Conservation (phyloP, 805 yeast genomes). For the Candida chauliodis region DNA sequence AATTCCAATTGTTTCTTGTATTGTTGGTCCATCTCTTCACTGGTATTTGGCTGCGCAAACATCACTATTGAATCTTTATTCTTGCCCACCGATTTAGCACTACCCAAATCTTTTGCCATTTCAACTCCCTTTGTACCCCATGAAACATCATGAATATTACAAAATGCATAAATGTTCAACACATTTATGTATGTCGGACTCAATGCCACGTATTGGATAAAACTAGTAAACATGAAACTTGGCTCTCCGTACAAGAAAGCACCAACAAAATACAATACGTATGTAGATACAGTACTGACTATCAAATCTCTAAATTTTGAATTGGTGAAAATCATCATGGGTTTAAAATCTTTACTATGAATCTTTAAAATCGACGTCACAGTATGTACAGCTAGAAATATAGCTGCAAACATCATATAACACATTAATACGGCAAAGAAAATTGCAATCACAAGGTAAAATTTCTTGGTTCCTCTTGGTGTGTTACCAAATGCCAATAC, state of each 20-base stretch:
- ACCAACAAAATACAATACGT: conserved; percentile 72
- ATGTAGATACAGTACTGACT: conserved; percentile 83
- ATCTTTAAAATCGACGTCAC: conserved; percentile 52
- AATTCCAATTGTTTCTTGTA: conserved; percentile 64
- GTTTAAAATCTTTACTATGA: conserved; percentile 38
- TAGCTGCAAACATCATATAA: conserved; percentile 84
- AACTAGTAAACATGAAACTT: conserved; percentile 86
- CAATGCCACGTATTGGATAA: conserved; percentile 75
- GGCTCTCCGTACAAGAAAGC: conserved; percentile 86
- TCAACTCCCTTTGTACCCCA: conserved; percentile 96
- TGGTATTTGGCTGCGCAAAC: conserved; percentile 57
- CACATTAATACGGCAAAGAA: conserved; percentile 87
- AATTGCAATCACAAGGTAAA: conserved; percentile 69
- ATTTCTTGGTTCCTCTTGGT: conserved; percentile 82
- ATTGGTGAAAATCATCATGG: conserved; percentile 53
- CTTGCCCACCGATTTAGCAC: conserved; percentile 57
- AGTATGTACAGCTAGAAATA: conserved; percentile 73
- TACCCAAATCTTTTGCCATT: conserved; percentile 67
- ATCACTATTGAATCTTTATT: conserved; percentile 39
- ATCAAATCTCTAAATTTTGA: conserved; percentile 79
- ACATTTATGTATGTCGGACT: conserved; percentile 91
- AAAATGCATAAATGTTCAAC: conserved; percentile 89
- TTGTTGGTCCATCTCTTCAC: conserved; percentile 69
- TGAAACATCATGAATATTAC: conserved; percentile 92
- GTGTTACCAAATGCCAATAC: conserved; percentile 90